Conservation (phyloP, 2,329 filamentous ascomycete species). For the Neopestalotiopsis sp. region DNA sequence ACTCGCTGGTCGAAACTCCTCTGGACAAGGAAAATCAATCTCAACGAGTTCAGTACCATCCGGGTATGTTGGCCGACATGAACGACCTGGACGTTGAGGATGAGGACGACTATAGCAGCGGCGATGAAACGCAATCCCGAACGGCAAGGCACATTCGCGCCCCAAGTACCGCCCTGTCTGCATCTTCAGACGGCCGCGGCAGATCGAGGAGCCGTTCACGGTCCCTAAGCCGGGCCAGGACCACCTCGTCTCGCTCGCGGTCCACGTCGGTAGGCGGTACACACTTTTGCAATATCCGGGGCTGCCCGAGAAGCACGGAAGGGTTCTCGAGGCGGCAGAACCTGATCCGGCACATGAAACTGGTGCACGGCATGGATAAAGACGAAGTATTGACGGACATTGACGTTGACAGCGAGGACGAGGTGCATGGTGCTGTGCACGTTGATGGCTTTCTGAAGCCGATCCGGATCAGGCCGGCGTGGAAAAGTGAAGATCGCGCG, state of each 20-base stretch:
- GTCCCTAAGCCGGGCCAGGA: background rate
- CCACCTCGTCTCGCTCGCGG: conserved; percentile 28
- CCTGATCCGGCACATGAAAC: conserved; percentile 48
- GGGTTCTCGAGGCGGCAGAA: conserved; percentile 43
- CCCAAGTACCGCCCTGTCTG: conserved; percentile 17
- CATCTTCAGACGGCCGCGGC: conserved; percentile 18
- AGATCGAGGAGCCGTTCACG: conserved; percentile 16
- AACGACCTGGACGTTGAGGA: conserved; percentile 14
- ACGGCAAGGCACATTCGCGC: conserved; percentile 14
- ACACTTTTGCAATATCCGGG: conserved; percentile 41
- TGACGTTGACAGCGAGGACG: conserved; percentile 49
- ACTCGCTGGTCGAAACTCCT: conserved; percentile 51
- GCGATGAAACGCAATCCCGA: conserved; percentile 9
- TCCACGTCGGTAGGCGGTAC: conserved; percentile 25
- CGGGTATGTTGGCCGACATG: conserved; percentile 27
- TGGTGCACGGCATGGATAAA: conserved; percentile 41
- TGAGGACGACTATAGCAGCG: conserved; percentile 21
- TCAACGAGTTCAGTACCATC: conserved; percentile 32
- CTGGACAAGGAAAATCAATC: conserved; percentile 14
- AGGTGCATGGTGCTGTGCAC: conserved; percentile 67
- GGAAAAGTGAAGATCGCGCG: conserved; percentile 45
- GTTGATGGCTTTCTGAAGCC: conserved; percentile 70
- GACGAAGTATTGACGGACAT: conserved; percentile 35
- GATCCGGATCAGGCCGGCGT: conserved; percentile 54
- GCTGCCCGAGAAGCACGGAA: conserved; percentile 40